A percentile compares a stretch with the other conserved stretches of the same genome.
These are phyloP conservation scores for Iris macrosiphon DNA, from an alignment of 106 monocot genomes.

Conservation along the genomic window DNA sequence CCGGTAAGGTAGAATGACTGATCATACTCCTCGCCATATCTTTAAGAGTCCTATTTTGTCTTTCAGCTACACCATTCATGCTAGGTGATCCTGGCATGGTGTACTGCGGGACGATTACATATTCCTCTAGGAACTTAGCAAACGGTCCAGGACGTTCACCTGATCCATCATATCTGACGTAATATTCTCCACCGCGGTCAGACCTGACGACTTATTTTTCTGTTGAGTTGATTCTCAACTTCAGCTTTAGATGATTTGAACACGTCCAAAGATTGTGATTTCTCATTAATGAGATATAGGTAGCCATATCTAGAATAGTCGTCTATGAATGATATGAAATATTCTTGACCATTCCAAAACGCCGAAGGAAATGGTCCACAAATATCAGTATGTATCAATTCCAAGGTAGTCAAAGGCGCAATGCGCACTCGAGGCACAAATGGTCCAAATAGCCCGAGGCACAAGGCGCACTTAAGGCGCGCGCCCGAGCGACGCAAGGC, in stretches of 20 bases:
- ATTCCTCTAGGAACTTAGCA: conserved; percentile 2
- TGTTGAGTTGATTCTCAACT: conserved; percentile 8
- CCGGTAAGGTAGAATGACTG: too few relatives aligned
- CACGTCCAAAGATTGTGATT: neutral
- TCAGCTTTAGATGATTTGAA: neutral
- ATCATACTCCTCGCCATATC: too few relatives aligned
- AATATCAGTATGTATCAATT: conserved; percentile 2
- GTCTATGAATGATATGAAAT: conserved; percentile 10
- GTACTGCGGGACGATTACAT: neutral
- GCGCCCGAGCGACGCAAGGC: too few relatives aligned
- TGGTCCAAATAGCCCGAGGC: too few relatives aligned
- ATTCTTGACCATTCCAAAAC: conserved; percentile 8
- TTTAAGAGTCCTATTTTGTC: too few relatives aligned
- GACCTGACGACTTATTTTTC: conserved; percentile 8
- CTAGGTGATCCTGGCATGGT: neutral
- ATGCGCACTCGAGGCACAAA: too few relatives aligned
- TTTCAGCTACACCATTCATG: conserved; percentile 5
- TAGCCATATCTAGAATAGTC: conserved; percentile 7
- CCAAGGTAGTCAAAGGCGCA: too few relatives aligned
- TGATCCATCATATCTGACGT: conserved; percentile 5
- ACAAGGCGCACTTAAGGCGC: too few relatives aligned
- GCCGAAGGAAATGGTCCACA: conserved; percentile 6
- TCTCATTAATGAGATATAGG: neutral
- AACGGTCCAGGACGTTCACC: conserved; percentile 9
- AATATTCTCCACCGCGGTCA: conserved; percentile 12